Conservation (phyloP, 1,284 basidiomycete species). For the Sanguinoderma infundibulare region DNA sequence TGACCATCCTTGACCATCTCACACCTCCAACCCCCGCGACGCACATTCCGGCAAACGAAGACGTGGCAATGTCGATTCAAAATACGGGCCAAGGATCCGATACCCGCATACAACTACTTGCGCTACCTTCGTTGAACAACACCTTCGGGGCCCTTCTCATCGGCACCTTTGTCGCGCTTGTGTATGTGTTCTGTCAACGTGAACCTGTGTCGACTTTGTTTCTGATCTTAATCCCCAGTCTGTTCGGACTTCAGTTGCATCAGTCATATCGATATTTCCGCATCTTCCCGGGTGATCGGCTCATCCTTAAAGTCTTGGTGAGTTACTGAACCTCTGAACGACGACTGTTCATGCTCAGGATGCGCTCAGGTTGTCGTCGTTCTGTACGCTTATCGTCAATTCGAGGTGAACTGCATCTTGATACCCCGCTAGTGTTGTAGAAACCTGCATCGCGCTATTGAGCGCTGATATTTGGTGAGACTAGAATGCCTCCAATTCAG, state of each 20-base stretch:
- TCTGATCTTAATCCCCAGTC: not conserved
- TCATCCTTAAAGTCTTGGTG: not conserved
- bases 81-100: too few species aligned
- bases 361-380: not conserved
- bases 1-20: too few species aligned
- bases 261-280: not conserved
- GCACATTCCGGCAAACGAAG: not conserved
- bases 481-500: not conserved
- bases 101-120: not conserved
- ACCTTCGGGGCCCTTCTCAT: conserved; percentile 3
- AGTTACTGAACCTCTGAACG: not conserved
- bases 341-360: not conserved
- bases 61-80: not conserved
- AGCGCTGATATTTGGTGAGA: conserved; percentile 1
- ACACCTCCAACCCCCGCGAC: too few species aligned
- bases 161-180: conserved; percentile 1
- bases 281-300: not conserved
- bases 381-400: not conserved
- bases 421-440: not conserved
- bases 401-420: too few species aligned
- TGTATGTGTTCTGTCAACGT: not conserved
- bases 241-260: not conserved
- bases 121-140: conserved; percentile 1
- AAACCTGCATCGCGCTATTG: not conserved
- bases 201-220: not conserved